Conservation (phyloP, 2,329 filamentous ascomycete species). For the Microcyclospora tardicrescens region DNA sequence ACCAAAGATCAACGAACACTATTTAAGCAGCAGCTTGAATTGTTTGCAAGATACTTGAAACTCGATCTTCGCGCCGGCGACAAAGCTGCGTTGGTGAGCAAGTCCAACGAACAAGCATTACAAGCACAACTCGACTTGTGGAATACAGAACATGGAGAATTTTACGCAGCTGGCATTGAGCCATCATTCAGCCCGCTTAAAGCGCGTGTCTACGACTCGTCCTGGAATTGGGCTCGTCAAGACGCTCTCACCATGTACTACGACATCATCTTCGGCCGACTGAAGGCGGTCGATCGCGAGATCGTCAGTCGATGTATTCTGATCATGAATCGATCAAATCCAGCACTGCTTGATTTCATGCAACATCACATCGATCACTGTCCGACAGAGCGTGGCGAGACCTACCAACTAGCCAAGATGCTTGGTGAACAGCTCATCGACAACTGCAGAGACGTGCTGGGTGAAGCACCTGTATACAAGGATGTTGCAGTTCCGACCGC, state of each 20-base stretch:
- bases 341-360: slow-evolving; percentile 93
- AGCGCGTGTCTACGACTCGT: slow-evolving; percentile 91
- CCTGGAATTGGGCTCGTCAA: slow-evolving; percentile 98
- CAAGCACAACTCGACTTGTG: slow-evolving; percentile 91
- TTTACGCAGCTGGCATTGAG: slow-evolving; percentile 89
- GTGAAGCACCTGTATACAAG: slow-evolving; percentile 80
- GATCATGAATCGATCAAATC: slow-evolving; percentile 98
- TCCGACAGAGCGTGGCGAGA: slow-evolving; percentile 90
- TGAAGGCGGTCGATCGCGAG: slow-evolving; percentile 87
- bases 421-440: slow-evolving; percentile 87
- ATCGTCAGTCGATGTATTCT: slow-evolving; percentile 98
- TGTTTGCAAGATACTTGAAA: slow-evolving; percentile 91
- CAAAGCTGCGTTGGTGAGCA: slow-evolving; percentile 74
- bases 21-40: slow-evolving; percentile 96
- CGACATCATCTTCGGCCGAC: slow-evolving; percentile 93
- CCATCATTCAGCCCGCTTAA: slow-evolving; percentile 89
- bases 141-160: slow-evolving; percentile 89
- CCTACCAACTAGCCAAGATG: slow-evolving; percentile 93
- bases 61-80: slow-evolving; percentile 94
- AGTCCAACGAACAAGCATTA: slow-evolving; percentile 74
- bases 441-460: slow-evolving; percentile 89
- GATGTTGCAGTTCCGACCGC: slow-evolving; percentile 87
- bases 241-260: slow-evolving; percentile 98
- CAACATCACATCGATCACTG: slow-evolving; percentile 99
- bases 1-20: slow-evolving; percentile 92